Conservation (phyloP, 495 filamentous ascomycete genomes). For the Aspergillus ellipticus region DNA sequence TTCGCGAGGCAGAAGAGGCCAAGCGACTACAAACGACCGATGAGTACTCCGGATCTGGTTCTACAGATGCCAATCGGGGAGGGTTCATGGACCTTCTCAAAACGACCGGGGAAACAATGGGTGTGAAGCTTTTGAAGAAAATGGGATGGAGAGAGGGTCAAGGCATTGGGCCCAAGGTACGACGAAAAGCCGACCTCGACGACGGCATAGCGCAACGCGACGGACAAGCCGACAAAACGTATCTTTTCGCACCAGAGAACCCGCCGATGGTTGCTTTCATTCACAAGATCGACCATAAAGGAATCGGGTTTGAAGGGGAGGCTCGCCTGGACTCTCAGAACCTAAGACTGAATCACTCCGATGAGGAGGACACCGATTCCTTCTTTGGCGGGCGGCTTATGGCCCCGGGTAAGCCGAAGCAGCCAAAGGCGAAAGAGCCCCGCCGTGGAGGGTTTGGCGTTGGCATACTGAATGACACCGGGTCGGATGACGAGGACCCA, state of each 20-base stretch:
- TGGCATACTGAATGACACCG: slow-evolving; percentile 88
- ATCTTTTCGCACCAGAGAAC: slow-evolving; percentile 89
- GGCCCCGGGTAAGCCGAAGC: slow-evolving; percentile 24
- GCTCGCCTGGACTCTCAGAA: slow-evolving; percentile 43
- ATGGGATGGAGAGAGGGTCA: slow-evolving; percentile 98
- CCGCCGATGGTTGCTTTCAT: slow-evolving; percentile 69
- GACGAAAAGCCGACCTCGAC: slow-evolving; percentile 67
- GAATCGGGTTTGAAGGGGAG: slow-evolving; percentile 76
- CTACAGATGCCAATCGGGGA: slow-evolving; percentile 57
- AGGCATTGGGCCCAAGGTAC: slow-evolving; percentile 86
- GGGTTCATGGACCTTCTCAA: slow-evolving; percentile 74
- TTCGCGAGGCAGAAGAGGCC: slow-evolving; percentile 79
- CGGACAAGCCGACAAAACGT: slow-evolving; percentile 46
- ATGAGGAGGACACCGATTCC: slow-evolving; percentile 49
- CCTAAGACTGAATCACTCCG: slow-evolving; percentile 33
- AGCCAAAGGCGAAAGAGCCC: slow-evolving; percentile 47
- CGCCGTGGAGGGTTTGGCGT: slow-evolving; percentile 73
- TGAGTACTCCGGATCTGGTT: slow-evolving; percentile 73
- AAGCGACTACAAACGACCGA: slow-evolving; percentile 65
- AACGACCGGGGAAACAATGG: slow-evolving; percentile 79
- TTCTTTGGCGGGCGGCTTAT: slow-evolving; percentile 40
- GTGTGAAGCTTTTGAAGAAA: slow-evolving; percentile 76
- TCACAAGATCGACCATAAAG: slow-evolving; percentile 75
- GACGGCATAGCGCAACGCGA: slow-evolving; percentile 36
- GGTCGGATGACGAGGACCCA: slow-evolving; percentile 95